phyloP scores from a whole-genome alignment of 768 basidiomycete species.

The Rhodocollybia butyracea region DNA sequence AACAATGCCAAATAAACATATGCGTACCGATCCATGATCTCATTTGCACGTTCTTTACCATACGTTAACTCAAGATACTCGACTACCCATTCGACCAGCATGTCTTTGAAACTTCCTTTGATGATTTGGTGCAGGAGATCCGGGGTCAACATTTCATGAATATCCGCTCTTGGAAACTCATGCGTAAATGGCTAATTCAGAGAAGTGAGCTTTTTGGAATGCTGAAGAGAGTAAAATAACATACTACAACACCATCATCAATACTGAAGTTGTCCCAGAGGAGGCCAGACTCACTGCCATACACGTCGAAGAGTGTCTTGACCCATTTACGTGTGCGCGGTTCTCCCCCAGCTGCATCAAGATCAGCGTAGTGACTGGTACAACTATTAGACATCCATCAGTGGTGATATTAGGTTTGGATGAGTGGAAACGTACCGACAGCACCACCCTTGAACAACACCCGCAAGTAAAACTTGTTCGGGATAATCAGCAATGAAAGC shows the following conservation, averaged over 20 bases:
- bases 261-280: constrained; percentile 7
- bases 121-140: constrained; percentile 36
- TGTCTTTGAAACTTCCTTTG: constrained; percentile 40
- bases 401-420: background rate
- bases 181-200: constrained; percentile 14
- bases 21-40: constrained; percentile 26
- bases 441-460: constrained; percentile 23
- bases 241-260: constrained; percentile 1
- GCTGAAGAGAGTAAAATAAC: background rate
- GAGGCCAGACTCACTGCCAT: background rate
- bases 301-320: background rate
- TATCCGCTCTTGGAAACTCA: constrained; percentile 15
- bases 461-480: constrained; percentile 19
- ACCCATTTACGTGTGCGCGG: background rate
- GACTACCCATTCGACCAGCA: constrained; percentile 33
- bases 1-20: no score
- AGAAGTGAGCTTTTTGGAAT: background rate
- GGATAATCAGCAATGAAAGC: constrained; percentile 29
- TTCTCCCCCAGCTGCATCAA: background rate
- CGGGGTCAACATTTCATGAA: constrained; percentile 15
- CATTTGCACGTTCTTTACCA: constrained; percentile 14
- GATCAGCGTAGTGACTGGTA: background rate
- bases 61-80: constrained; percentile 23
- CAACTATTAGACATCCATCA: background rate
- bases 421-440: background rate